Evolutionary conservation across 176 grass and related monocot genomes (phyloP).

Genomic region (Luzula sylvatica): DNA sequence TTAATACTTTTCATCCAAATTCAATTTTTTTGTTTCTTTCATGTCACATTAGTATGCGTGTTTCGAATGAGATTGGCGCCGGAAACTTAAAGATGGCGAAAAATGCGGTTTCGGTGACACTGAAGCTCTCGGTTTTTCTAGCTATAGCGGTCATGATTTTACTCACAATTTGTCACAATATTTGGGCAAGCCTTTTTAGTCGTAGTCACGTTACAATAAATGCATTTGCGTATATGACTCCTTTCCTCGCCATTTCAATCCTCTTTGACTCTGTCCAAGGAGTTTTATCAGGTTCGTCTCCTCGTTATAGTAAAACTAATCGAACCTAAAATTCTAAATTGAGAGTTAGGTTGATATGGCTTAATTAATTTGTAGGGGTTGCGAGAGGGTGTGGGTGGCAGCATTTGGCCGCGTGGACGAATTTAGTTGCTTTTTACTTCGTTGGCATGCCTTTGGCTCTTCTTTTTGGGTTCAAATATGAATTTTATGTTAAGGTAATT

Average conservation of each 20-base stretch:
- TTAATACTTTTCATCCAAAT: background rate
- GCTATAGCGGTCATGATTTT: slow-evolving; percentile 35
- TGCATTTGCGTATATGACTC: slow-evolving; percentile 53
- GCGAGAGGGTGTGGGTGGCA: slow-evolving; percentile 93
- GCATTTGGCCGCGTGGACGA: slow-evolving; percentile 63
- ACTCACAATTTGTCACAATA: slow-evolving; percentile 38
- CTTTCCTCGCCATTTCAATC: slow-evolving; percentile 47
- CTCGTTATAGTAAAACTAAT: too few species aligned
- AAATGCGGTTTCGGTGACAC: slow-evolving; percentile 49
- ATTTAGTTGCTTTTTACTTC: slow-evolving; percentile 87
- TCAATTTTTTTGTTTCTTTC: background rate
- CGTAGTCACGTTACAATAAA: slow-evolving; percentile 35
- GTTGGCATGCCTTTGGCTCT: slow-evolving; percentile 67
- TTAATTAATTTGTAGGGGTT: too few species aligned
- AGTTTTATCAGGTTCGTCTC: slow-evolving; percentile 56
- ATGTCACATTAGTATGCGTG: slow-evolving; percentile 45
- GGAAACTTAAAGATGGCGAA: slow-evolving; percentile 54
- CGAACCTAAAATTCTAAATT: too few species aligned
- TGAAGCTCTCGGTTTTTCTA: slow-evolving; percentile 72
- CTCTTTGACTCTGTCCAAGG: slow-evolving; percentile 77
- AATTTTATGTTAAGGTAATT: slow-evolving; percentile 35
- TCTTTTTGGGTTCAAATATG: slow-evolving; percentile 62
- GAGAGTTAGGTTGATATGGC: too few species aligned
- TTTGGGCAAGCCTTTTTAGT: slow-evolving; percentile 72
- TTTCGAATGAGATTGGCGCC: slow-evolving; percentile 79